phyloP scores from a whole-genome alignment of 768 basidiomycete species.

The Lepiota brunneoincarnata region DNA sequence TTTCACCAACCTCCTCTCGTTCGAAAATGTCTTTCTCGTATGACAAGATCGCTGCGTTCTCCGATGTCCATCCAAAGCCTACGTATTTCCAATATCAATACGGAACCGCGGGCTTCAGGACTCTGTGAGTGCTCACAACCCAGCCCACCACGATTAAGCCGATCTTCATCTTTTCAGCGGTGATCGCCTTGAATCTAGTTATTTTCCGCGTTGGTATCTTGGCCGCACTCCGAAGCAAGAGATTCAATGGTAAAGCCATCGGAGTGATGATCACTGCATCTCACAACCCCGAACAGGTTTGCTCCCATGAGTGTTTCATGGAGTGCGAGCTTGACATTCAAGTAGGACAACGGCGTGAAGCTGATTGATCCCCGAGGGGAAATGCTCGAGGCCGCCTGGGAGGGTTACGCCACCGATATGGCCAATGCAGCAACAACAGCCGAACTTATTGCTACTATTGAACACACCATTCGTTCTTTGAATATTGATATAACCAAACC shows the following conservation, averaged over 20 bases:
- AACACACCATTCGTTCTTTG: conserved; percentile 54
- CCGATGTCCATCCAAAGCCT: conserved; percentile 73
- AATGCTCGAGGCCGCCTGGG: conserved; percentile 96
- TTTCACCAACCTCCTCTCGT: background rate
- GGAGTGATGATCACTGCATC: conserved; percentile 99
- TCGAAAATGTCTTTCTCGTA: conserved; percentile 22
- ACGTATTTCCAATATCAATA: conserved; percentile 70
- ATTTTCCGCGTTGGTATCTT: conserved; percentile 91
- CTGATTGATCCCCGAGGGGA: conserved; percentile 96
- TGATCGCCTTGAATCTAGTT: conserved; percentile 77
- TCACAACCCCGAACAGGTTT: conserved; percentile 96
- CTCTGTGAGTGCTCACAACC: conserved; percentile 53
- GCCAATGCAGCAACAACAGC: conserved; percentile 80
- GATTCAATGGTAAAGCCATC: conserved; percentile 85
- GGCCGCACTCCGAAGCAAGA: conserved; percentile 88
- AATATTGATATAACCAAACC: conserved; percentile 81
- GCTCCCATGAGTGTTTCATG: conserved; percentile 18
- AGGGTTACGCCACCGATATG: conserved; percentile 78
- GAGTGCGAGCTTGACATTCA: conserved; percentile 11
- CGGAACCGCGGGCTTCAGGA: conserved; percentile 95
- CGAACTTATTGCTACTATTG: conserved; percentile 66
- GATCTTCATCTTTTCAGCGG: conserved; percentile 42
- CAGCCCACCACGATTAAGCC: background rate
- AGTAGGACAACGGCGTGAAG: conserved; percentile 98
- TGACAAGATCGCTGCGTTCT: conserved; percentile 44